These are phyloP conservation scores for Ceratocystis smalleyi DNA, from an alignment of 2,329 filamentous ascomycete species.

Conservation along the genomic window DNA sequence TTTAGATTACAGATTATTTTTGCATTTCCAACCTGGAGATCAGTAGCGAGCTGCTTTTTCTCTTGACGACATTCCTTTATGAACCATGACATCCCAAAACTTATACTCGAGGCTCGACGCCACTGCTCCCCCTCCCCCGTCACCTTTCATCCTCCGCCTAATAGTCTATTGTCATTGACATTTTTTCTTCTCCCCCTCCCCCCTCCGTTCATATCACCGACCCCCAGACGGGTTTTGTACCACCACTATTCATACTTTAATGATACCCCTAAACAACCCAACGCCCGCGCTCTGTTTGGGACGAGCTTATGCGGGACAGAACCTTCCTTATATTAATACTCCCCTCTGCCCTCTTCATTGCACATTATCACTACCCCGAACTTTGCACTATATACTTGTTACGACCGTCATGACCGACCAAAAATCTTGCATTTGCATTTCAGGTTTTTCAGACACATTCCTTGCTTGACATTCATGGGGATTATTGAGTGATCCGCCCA, in stretches of 20 bases:
- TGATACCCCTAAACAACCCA: conserved; percentile 13
- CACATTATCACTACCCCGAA: conserved; percentile 3
- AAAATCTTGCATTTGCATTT: conserved; percentile 16
- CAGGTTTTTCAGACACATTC: conserved; percentile 17
- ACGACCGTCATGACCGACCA: conserved; percentile 17
- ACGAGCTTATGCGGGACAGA: conserved; percentile 12
- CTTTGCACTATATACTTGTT: conserved; percentile 14
- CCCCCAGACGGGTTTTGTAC: conserved; percentile 10
- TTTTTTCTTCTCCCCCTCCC: background rate
- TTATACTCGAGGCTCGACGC: conserved; percentile 14
- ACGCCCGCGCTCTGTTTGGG: conserved; percentile 9
- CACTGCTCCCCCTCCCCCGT: conserved; percentile 1
- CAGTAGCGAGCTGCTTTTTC: conserved; percentile 4
- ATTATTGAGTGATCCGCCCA: conserved; percentile 1
- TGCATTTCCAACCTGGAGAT: conserved; percentile 3
- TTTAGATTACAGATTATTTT: conserved; percentile 6
- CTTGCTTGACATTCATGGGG: conserved; percentile 9
- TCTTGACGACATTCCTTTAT: conserved; percentile 13
- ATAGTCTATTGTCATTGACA: background rate
- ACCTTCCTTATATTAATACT: conserved; percentile 11
- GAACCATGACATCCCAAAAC: background rate
- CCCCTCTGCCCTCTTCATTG: background rate
- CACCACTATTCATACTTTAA: conserved; percentile 9
- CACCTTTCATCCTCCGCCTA: background rate
- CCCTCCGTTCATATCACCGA: background rate